Evolutionary conservation across 2,329 filamentous ascomycete genomes (phyloP), one percentile per base, ranked within the genome.

Genomic region (Gaeumannomyces tritici): DNA sequence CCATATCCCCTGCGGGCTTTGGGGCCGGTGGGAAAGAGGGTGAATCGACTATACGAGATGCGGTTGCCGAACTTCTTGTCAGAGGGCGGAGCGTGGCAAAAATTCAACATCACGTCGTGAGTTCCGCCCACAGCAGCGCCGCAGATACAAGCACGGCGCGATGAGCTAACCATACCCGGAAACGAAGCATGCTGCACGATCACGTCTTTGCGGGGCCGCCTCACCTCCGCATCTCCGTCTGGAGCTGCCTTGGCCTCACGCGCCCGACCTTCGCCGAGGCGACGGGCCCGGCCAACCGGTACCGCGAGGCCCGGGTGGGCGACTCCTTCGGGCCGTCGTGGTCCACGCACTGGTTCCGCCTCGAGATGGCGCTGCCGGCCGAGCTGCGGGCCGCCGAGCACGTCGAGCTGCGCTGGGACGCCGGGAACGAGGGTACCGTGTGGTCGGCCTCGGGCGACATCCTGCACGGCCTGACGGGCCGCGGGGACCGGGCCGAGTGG

Each of bases 261-360:
- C 64, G 65, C 1, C 66, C 66, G 4, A 60, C 63, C 2, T 67
- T 67, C 29, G 31, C 61, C 13, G 59, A 60, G 42, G 59, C 59
- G 26, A 60, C 59, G 9, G 55, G 59, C 26, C 28, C 59, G 27
- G 27, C 63, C 21, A 69, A 67, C 12, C 51, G 55, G 1, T 66
- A 62, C 59, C 58, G 59, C 1, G 47, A 59, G 18, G 55, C 85
- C 1, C 75, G 79, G 26, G 78, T 83, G 63, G 85, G 85, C 62
- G 79, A 83, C 57, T 80, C 76, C 1, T 89, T 89, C 65, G 86
- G 86, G 0, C 86, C 86, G 1, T 86, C 84, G 66, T 89, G 86
- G 86, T 84, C 84, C n/a, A 89, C 86, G 5, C 86, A 89, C 71
- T 89, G 86, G 86, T 87, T 89, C 77, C 81, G 80, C 63, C 77